These are phyloP conservation scores for Takashimella koratensis DNA, from an alignment of 1,284 basidiomycete genomes.

Conservation along the genomic window DNA sequence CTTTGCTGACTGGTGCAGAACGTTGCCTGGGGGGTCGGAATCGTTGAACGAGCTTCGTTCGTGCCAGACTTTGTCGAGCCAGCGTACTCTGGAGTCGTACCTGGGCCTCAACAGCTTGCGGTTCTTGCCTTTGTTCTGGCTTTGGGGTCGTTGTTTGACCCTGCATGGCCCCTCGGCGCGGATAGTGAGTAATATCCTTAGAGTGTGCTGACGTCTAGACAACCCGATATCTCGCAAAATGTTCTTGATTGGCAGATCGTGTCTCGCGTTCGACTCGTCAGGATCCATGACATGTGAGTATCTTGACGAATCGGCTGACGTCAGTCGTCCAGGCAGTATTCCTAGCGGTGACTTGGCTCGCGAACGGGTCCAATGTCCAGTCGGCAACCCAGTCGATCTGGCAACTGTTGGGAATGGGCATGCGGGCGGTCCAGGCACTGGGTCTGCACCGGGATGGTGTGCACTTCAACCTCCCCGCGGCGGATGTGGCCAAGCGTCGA, in stretches of 20 bases:
- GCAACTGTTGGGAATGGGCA: slow-evolving; percentile 24
- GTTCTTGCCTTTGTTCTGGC: slow-evolving; percentile 16
- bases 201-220: not conserved
- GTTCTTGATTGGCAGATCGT: slow-evolving; percentile 14
- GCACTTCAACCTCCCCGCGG: slow-evolving; percentile 12
- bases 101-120: slow-evolving; percentile 14
- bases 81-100: slow-evolving; percentile 3
- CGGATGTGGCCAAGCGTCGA: slow-evolving; percentile 12
- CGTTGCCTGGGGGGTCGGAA: slow-evolving; percentile 14
- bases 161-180: not conserved
- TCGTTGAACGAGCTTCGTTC: slow-evolving; percentile 8
- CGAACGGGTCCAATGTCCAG: slow-evolving; percentile 11
- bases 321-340: slow-evolving; percentile 20
- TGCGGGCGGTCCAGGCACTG: slow-evolving; percentile 21
- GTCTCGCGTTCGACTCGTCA: slow-evolving; percentile 13
- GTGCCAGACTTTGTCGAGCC: slow-evolving; percentile 6
- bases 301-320: not conserved
- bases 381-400: slow-evolving; percentile 16
- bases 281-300: slow-evolving; percentile 14
- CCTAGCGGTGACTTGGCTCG: slow-evolving; percentile 18
- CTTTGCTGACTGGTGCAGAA: slow-evolving; percentile 1
- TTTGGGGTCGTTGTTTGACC: slow-evolving; percentile 19
- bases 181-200: slow-evolving; percentile 1
- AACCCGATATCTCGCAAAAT: slow-evolving; percentile 11
- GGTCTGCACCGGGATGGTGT: slow-evolving; percentile 25